Conservation (phyloP, 31 red algal species). For the Porphyra umbilicalis region DNA sequence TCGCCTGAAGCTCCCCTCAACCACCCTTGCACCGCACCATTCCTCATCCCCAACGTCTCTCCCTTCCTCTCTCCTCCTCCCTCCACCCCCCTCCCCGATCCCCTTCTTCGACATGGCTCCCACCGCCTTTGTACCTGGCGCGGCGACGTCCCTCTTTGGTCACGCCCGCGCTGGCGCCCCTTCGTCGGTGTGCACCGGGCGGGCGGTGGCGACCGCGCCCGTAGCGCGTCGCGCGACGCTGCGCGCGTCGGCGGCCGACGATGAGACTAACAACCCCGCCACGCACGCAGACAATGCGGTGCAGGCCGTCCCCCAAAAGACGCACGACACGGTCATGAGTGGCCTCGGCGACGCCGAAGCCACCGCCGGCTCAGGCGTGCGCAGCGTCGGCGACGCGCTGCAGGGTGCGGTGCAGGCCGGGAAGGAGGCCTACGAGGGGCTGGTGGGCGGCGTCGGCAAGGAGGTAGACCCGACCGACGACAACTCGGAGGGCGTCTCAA, state of each 20-base stretch:
- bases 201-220: not conserved
- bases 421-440: not conserved
- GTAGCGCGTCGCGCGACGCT: not conserved
- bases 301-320: not conserved
- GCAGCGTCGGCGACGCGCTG: not conserved
- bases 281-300: not conserved
- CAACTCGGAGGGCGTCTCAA: not conserved
- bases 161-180: not conserved
- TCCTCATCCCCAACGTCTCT: too few relatives aligned
- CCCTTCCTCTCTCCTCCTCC: not conserved
- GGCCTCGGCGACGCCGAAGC: not conserved
- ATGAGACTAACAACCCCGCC: not conserved
- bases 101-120: not conserved
- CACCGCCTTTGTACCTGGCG: not conserved
- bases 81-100: not conserved
- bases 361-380: not conserved
- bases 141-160: not conserved
- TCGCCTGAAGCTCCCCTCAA: too few relatives aligned
- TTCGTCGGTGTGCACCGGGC: not conserved
- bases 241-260: not conserved
- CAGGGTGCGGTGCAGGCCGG: not conserved
- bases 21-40: too few relatives aligned
- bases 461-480: too few relatives aligned
- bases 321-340: not conserved
- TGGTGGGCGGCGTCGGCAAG: not conserved